A percentile compares a stretch with the other conserved stretches of the same genome.
Conservation (phyloP, 176 grass and related monocot genomes). For the Puya raimondii region DNA sequence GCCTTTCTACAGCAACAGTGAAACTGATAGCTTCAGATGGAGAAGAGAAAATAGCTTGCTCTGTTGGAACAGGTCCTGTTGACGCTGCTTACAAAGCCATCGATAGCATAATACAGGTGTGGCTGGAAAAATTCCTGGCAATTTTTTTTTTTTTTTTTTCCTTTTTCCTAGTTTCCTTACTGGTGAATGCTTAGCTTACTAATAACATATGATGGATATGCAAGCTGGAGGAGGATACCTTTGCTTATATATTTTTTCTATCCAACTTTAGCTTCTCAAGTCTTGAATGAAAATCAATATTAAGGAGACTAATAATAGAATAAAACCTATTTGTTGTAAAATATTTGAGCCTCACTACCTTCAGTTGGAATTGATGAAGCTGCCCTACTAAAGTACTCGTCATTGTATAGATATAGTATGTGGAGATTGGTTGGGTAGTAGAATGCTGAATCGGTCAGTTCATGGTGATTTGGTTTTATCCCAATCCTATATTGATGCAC, state of each 20-base stretch:
- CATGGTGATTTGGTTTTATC: background rate
- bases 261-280: background rate
- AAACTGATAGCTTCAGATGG: slow-evolving; percentile 72
- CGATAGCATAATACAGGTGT: slow-evolving; percentile 84
- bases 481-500: too few relatives aligned
- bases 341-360: too few relatives aligned
- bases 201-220: too few relatives aligned
- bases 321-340: too few relatives aligned
- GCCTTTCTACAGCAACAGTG: slow-evolving; percentile 79
- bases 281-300: background rate
- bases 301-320: background rate
- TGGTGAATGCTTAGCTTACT: background rate
- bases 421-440: background rate
- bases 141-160: slow-evolving; percentile 1
- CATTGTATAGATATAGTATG: background rate
- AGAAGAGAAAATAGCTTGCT: slow-evolving; percentile 71
- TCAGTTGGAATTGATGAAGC: background rate
- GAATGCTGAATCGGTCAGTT: background rate
- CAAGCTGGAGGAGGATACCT: too few relatives aligned
- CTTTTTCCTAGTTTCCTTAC: background rate
- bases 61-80: slow-evolving; percentile 73
- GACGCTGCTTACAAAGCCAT: slow-evolving; percentile 98
- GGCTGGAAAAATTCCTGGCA: background rate
- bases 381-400: background rate
- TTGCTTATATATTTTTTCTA: too few relatives aligned